These are phyloP conservation scores for Allomyces arbusculus DNA, from an alignment of 192 early-diverging fungal species.

Conservation along the genomic window DNA sequence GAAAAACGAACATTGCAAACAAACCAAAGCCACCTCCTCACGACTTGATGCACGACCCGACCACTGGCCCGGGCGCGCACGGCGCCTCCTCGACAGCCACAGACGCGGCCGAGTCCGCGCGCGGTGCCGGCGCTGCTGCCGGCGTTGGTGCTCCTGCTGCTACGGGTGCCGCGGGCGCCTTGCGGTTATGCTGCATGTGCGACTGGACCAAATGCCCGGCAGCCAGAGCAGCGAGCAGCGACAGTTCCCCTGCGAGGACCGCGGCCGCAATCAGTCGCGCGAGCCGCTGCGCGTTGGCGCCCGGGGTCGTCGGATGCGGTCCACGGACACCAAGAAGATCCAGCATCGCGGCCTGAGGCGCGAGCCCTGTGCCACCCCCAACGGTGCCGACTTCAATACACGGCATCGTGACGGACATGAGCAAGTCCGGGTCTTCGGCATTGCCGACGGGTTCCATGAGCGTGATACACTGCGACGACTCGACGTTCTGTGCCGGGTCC, in stretches of 20 bases:
- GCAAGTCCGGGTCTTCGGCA: constrained; percentile 14
- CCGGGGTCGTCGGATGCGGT: constrained; percentile 49
- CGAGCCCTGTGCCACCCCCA: constrained; percentile 69
- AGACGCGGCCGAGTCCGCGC: no score
- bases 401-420: constrained; percentile 81
- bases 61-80: no score
- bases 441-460: constrained; percentile 54
- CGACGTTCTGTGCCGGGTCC: constrained; percentile 90
- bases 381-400: constrained; percentile 85
- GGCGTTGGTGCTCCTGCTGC: no score
- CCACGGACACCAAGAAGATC: constrained; percentile 76
- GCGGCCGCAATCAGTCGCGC: constrained; percentile 64
- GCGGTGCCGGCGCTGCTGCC: no score
- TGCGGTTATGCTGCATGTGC: constrained; percentile 75
- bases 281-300: constrained; percentile 63
- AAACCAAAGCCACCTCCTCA: no score
- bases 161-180: no score
- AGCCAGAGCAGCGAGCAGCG: constrained; percentile 62
- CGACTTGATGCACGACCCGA: no score
- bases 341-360: constrained; percentile 67
- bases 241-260: constrained; percentile 84
- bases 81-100: no score
- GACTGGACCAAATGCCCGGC: constrained; percentile 73
- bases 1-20: no score
- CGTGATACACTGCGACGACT: constrained; percentile 80